These are phyloP conservation scores for Arbutus unedo DNA, from an alignment of 148 eudicot species.

Conservation along the genomic window DNA sequence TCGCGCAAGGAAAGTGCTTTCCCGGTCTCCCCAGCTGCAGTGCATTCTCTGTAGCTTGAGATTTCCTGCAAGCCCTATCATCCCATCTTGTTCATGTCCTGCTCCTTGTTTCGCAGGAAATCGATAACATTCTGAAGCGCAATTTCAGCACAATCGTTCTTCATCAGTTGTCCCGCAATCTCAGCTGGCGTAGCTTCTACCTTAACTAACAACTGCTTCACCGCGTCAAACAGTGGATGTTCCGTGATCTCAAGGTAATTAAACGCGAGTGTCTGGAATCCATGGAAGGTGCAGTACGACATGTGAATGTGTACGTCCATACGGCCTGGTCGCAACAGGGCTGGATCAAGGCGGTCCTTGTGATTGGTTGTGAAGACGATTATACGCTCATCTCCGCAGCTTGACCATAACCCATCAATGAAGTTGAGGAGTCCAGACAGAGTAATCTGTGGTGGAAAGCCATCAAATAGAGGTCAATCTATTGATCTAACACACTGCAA, in stretches of 20 bases:
- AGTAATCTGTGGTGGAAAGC: constrained; percentile 30
- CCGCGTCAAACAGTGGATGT: constrained; percentile 20
- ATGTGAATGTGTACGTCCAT: constrained; percentile 52
- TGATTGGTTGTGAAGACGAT: constrained; percentile 54
- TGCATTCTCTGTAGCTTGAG: neutral
- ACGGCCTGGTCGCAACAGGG: constrained; percentile 47
- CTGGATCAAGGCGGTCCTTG: constrained; percentile 47
- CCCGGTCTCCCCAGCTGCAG: neutral
- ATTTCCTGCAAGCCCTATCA: neutral
- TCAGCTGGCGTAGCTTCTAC: constrained; percentile 45
- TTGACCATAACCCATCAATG: constrained; percentile 57
- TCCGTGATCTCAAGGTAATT: constrained; percentile 34
- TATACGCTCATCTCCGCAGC: constrained; percentile 50
- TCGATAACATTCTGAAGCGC: constrained; percentile 27
- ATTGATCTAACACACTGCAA: neutral
- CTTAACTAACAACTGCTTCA: constrained; percentile 23
- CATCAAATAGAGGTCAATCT: neutral
- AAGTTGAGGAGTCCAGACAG: constrained; percentile 50
- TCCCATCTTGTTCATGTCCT: neutral
- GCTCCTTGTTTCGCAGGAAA: constrained; percentile 25
- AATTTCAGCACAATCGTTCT: constrained; percentile 25
- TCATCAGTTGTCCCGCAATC: constrained; percentile 48
- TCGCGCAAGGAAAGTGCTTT: too few species aligned
- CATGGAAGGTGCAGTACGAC: constrained; percentile 46
- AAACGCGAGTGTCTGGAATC: constrained; percentile 36